Base-by-base conservation (phyloP, 345 rosid genomes). In the Mangifera indica region DNA sequence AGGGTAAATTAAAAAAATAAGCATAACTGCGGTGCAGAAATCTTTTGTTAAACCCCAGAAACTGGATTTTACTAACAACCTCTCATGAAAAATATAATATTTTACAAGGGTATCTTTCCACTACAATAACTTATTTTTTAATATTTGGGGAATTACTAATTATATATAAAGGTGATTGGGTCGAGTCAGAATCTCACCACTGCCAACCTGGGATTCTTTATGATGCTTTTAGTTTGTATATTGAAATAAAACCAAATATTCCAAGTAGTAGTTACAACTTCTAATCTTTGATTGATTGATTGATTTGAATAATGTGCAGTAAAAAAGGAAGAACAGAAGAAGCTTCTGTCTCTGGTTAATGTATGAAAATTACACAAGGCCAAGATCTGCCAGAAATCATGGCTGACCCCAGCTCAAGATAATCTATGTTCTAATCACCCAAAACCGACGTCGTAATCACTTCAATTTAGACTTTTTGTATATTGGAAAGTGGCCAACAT, bases 131-230 rank as follows among this genome's bases (percentile, higher is more conserved):
- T 58, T 55, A 56, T 66, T 71, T 60, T 45, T 17, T 12, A 7
- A 15, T 56, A 34, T 34, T 61, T 64, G 25, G 67, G 76, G 69
- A 70, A 69, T 58, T 37, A 37, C 5, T 5, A 37, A 37, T 5
- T 37, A 37, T 37, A 6, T 5, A 65, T 60, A 82, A 69, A 77
- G 71, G 72, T 73, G 82, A 81, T 69, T 77, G 88, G 83, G 81
- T 70, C 86, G 80, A 69, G 86, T 83, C 86, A 84, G 84, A 83
- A 79, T 82, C 82, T 83, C 86, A 73, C 80, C 84, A 54, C 79
- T 73, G 83, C 88, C 88, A 84, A 82, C 89, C 83, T 86, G 83
- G 81, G 88, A 83, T 85, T 78, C 89, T 81, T 78, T 66, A 84
- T 74, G 57, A 75, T 78, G 75, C 72, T 76, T 12, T 45, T 37